Percentiles rank a stretch among this genome's conserved stretches.
Evolutionary conservation across 805 yeast genomes (phyloP).

Genomic region (Metschnikowia colocasiae): DNA sequence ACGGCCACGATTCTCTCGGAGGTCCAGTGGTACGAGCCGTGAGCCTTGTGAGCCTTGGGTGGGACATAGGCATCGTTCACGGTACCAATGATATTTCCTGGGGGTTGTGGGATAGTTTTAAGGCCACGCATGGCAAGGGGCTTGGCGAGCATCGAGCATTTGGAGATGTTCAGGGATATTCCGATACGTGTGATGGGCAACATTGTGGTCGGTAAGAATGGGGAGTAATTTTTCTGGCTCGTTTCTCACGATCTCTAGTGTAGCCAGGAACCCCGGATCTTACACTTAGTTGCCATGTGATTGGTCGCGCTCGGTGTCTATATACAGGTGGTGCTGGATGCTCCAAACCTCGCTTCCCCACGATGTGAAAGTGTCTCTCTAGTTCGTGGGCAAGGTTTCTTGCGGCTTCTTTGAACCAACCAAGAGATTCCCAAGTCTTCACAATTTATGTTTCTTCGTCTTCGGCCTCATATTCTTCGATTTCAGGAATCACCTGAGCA

Average conservation of each 20-base stretch:
- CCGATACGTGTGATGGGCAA: conserved; percentile 33
- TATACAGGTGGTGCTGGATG: not conserved
- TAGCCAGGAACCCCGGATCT: conserved; percentile 18
- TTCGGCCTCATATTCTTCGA: conserved; percentile 42
- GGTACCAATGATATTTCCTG: conserved; percentile 67
- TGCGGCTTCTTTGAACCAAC: too few species aligned
- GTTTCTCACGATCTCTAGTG: conserved; percentile 2
- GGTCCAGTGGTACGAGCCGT: conserved; percentile 76
- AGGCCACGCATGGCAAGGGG: conserved; percentile 23
- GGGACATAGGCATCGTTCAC: conserved; percentile 69
- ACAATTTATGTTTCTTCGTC: conserved; percentile 27
- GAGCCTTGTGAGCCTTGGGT: conserved; percentile 51
- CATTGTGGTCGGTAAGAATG: conserved; percentile 7
- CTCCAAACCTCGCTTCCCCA: not conserved
- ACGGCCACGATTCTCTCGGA: conserved; percentile 59
- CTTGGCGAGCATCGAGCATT: conserved; percentile 23
- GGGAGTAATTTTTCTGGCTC: conserved; percentile 5
- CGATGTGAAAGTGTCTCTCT: not conserved
- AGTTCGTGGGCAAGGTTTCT: too few species aligned
- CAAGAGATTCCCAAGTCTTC: too few species aligned
- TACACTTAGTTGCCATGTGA: conserved; percentile 16
- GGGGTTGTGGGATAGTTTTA: conserved; percentile 62
- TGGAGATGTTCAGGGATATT: conserved; percentile 18
- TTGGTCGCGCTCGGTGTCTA: conserved; percentile 12
- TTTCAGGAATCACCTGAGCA: conserved; percentile 30